Conservation (phyloP, 495 filamentous ascomycete species). For the Aspergillus avenaceus region DNA sequence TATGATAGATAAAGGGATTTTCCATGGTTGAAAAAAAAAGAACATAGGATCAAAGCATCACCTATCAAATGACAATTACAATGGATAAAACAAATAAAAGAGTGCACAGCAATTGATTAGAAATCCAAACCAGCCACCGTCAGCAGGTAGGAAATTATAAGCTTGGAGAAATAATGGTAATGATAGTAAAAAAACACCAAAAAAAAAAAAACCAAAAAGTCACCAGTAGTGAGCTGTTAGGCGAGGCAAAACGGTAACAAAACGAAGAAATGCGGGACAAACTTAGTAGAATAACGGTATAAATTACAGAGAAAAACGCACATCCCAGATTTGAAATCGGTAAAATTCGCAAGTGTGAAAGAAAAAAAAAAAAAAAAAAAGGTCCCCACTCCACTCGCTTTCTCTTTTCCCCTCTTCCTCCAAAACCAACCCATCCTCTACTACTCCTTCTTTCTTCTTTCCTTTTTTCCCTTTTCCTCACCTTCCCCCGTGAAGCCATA, state of each 20-base stretch:
- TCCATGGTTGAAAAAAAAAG: background rate
- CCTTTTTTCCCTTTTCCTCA: conserved; percentile 22
- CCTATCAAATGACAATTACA: background rate
- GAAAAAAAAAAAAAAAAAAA: conserved; percentile 18
- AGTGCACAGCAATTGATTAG: background rate
- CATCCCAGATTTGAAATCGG: conserved; percentile 30
- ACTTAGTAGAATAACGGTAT: too few species aligned
- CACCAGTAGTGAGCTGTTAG: background rate
- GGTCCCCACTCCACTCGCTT: conserved; percentile 32
- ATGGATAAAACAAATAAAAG: background rate
- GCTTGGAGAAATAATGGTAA: too few species aligned
- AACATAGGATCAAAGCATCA: background rate
- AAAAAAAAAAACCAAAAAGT: too few species aligned
- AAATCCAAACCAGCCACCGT: too few species aligned
- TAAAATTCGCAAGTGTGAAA: too few species aligned
- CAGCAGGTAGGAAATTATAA: too few species aligned
- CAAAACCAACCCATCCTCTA: too few species aligned
- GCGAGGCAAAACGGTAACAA: conserved; percentile 13
- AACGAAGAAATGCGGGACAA: too few species aligned
- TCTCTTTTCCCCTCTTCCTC: conserved; percentile 30
- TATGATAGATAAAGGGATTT: background rate
- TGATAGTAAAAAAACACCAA: too few species aligned
- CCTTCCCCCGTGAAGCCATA: conserved; percentile 23
- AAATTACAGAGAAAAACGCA: conserved; percentile 23
- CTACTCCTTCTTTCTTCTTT: conserved; percentile 12